phyloP scores from a whole-genome alignment of 2,329 filamentous ascomycete genomes.

The Cercospora berteroae region DNA sequence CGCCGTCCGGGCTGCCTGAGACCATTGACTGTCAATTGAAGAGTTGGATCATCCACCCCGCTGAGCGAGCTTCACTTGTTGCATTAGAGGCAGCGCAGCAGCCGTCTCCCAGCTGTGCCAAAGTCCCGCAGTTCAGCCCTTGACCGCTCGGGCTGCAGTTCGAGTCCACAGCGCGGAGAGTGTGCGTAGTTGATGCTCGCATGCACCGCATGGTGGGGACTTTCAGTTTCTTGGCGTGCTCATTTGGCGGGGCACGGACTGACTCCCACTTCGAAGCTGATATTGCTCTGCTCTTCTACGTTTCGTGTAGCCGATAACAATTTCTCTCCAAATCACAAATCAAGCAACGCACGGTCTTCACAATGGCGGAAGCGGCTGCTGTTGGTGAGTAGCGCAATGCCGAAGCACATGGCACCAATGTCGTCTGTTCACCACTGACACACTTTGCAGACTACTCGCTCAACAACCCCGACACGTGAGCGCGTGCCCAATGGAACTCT shows the following conservation, averaged over 20 bases:
- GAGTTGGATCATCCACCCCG: background rate
- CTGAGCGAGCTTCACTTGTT: background rate
- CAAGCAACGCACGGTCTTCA: constrained; percentile 15
- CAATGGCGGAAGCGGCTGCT: constrained; percentile 32
- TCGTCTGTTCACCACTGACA: constrained; percentile 14
- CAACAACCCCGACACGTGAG: constrained; percentile 41
- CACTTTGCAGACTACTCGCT: constrained; percentile 37
- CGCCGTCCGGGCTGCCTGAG: background rate
- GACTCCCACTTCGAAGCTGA: constrained; percentile 8
- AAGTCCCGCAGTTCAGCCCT: constrained; percentile 6
- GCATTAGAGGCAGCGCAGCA: background rate
- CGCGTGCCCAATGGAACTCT: constrained; percentile 10
- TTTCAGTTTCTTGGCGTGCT: constrained; percentile 1
- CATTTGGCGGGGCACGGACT: constrained; percentile 1
- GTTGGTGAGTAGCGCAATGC: constrained; percentile 26
- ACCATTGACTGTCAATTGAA: background rate
- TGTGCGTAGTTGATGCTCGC: background rate
- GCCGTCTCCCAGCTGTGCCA: background rate
- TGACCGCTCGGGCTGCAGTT: constrained; percentile 8
- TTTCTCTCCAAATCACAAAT: background rate
- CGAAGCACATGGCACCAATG: background rate
- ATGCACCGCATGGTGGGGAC: constrained; percentile 2
- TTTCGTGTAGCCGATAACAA: constrained; percentile 4
- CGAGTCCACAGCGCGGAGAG: background rate
- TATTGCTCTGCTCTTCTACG: background rate